Percentiles rank a stretch among this genome's conserved stretches.
These are phyloP conservation scores for Cladosporium halotolerans DNA, from an alignment of 2,329 filamentous ascomycete species.

Conservation along the genomic window DNA sequence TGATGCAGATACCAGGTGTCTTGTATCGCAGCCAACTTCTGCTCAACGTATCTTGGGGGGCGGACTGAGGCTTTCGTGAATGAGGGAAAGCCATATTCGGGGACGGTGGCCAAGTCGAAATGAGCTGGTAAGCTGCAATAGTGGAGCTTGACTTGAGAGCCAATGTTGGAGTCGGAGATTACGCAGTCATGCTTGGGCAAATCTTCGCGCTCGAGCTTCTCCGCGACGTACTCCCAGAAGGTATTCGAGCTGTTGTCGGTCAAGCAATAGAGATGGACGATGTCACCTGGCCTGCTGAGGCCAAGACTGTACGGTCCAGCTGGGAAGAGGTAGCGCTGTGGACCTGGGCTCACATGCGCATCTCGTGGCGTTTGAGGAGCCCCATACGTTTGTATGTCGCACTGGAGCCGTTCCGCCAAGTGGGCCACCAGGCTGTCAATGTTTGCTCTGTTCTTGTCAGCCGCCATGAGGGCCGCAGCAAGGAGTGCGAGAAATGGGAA, in stretches of 20 bases:
- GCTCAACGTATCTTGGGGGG: neutral
- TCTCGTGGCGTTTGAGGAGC: neutral
- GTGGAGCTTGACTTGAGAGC: conserved; percentile 1
- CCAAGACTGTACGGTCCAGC: conserved; percentile 12
- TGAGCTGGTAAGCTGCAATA: conserved; percentile 4
- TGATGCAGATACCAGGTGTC: neutral
- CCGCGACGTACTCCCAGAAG: conserved; percentile 19
- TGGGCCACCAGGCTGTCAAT: neutral
- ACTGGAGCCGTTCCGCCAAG: neutral
- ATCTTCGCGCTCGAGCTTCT: conserved; percentile 14
- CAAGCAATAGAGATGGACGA: conserved; percentile 17
- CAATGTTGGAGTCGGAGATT: neutral
- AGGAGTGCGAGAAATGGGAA: neutral
- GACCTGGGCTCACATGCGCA: neutral
- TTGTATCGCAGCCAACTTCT: neutral
- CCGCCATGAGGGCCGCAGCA: neutral
- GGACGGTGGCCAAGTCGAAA: conserved; percentile 1
- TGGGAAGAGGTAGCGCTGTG: conserved; percentile 11
- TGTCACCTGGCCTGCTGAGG: conserved; percentile 15
- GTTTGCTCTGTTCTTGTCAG: neutral
- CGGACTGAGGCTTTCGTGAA: neutral
- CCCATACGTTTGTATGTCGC: neutral
- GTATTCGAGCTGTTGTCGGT: conserved; percentile 14
- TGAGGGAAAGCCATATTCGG: neutral
- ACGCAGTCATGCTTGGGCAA: conserved; percentile 6